Base-by-base conservation (phyloP, 2,329 filamentous ascomycete species). In the Chalara sp. region DNA sequence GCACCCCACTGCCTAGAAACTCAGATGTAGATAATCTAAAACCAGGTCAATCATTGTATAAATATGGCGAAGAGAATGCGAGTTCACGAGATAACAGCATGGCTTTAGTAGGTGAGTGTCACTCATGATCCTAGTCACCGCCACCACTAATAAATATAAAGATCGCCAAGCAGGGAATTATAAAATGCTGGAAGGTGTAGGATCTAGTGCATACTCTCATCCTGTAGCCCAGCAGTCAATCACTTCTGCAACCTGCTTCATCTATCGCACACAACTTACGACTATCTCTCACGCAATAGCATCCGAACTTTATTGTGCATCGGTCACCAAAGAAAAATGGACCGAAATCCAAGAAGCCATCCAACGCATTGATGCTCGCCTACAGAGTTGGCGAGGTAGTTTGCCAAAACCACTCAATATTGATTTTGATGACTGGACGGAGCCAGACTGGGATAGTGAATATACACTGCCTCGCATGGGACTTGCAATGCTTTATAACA, bases 281-380 rank as follows among this genome's bases (percentile, higher is more conserved):
- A 59, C 61, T 39, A 53, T 62, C 2, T 56, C 58, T 1, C 61
- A 63, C 42, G 58, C 61, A 28, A 60, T 61, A 7, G 44, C 59
- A 5, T 56, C 58, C 0, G 48, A 59, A 31, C 54, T 63, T 5
- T 63, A 63, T 47, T 60, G 56, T 32, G 58, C 61, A n/a, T 51
- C 58, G 11, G 58, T 54, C 1, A 51, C 54, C 32, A 59, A 56
- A 32, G 40, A 53, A 13, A 60, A 50, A 49, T 63, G 60, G 61
- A 46, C 42, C 37, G 56, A 59, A 12, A 53, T 62, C 1, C 59
- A 63, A 52, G 37, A 47, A 2, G 55, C 52, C 0, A 61, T 63
- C 13, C 46, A 33, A 2, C 21, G 46, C 7, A 58, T 63, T 29
- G 58, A 62, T 30, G 11, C 44, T 2, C 48, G 58, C 31, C 51